Percentiles rank a stretch among this genome's conserved stretches.
These are phyloP conservation scores for Fraxinus albicans DNA, from an alignment of 305 asterid species.

Conservation along the genomic window DNA sequence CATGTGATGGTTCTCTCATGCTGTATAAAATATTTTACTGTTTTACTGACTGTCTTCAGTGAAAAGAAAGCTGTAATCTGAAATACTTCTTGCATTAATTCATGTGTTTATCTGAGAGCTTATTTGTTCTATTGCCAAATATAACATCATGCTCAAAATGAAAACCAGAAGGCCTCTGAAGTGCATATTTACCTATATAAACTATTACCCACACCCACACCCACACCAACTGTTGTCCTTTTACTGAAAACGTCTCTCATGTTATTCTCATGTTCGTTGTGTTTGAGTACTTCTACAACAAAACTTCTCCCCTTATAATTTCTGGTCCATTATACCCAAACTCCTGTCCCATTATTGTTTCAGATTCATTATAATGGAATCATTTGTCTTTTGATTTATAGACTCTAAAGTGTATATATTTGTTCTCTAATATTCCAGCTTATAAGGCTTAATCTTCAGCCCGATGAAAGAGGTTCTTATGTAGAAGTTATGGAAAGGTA, in stretches of 20 bases:
- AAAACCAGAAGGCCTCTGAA: not conserved
- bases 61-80: not conserved
- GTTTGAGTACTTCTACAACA: not conserved
- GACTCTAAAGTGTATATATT: slow-evolving; percentile 12
- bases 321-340: not conserved
- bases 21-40: not conserved
- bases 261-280: not conserved
- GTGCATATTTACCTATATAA: not conserved
- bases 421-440: slow-evolving; percentile 51
- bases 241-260: not conserved
- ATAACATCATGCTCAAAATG: not conserved
- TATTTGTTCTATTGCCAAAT: not conserved
- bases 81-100: not conserved
- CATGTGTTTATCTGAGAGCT: not conserved
- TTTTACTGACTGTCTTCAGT: not conserved
- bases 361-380: not conserved
- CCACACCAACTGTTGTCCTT: not conserved
- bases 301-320: not conserved
- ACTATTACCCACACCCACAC: not conserved
- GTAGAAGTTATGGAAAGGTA: slow-evolving; percentile 93
- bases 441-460: slow-evolving; percentile 83
- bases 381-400: slow-evolving; percentile 7
- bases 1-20: not conserved
- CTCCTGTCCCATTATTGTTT: slow-evolving; percentile 1
- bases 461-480: slow-evolving; percentile 87